These are phyloP conservation scores for Tolypocladium tropicale DNA, from an alignment of 2,329 filamentous ascomycete genomes.

Conservation along the genomic window DNA sequence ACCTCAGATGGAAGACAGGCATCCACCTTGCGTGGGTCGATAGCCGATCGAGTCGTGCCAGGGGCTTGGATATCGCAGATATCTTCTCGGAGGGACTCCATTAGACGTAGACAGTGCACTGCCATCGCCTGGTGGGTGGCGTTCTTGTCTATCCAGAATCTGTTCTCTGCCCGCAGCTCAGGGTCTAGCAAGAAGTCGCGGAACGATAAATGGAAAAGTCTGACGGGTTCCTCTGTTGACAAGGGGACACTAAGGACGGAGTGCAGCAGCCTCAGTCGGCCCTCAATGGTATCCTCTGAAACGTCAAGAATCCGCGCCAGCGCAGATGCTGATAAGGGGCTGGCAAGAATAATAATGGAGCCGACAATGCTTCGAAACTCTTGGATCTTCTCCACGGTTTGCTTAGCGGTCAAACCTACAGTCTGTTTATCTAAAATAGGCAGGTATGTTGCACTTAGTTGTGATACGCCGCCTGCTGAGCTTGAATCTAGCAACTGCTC, in stretches of 20 bases:
- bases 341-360: not conserved
- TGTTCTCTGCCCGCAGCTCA: not conserved
- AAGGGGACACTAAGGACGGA: not conserved
- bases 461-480: not conserved
- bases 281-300: not conserved
- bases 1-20: conserved; percentile 16
- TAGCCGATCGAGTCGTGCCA: conserved; percentile 11
- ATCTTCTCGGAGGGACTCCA: conserved; percentile 21
- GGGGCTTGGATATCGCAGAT: conserved; percentile 22
- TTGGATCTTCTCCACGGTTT: not conserved
- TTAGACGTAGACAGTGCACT: conserved; percentile 22
- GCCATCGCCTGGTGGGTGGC: conserved; percentile 19
- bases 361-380: not conserved
- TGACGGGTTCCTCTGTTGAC: not conserved
- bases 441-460: not conserved
- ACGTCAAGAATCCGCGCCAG: not conserved
- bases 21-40: conserved; percentile 12
- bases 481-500: not conserved
- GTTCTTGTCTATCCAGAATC: conserved; percentile 14
- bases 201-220: not conserved
- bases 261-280: not conserved
- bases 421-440: not conserved
- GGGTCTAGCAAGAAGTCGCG: not conserved
- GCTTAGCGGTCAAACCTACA: not conserved
- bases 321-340: not conserved